phyloP scores from a whole-genome alignment of 441 rosid species.

The Euphorbia schlechtendalii region DNA sequence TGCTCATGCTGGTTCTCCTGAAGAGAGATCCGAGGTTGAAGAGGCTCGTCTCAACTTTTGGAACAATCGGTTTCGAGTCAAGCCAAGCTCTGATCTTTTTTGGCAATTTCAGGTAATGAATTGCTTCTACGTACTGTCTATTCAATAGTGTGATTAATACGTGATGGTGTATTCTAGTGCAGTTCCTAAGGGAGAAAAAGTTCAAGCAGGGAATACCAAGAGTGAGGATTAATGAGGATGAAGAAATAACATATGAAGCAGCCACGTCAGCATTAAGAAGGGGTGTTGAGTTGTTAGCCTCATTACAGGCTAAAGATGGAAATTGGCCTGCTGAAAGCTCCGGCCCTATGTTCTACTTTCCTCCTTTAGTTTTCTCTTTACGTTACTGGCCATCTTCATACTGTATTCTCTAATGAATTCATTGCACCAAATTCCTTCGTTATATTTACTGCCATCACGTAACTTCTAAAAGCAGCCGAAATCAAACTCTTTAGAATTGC shows the following conservation, averaged over 20 bases:
- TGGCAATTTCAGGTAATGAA: constrained; percentile 39
- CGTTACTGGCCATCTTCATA: constrained; percentile 45
- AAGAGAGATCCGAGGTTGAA: constrained; percentile 33
- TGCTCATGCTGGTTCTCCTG: constrained; percentile 27
- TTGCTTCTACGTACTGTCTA: too few species aligned
- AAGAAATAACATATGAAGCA: constrained; percentile 26
- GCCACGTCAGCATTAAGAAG: constrained; percentile 33
- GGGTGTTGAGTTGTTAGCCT: not conserved
- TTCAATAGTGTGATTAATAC: too few species aligned
- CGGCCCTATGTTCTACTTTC: constrained; percentile 38
- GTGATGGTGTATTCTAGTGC: not conserved
- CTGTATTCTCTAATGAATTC: constrained; percentile 30
- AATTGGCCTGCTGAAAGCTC: constrained; percentile 65
- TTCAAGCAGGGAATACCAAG: constrained; percentile 15
- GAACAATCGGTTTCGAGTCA: constrained; percentile 26
- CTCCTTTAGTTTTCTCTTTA: constrained; percentile 43
- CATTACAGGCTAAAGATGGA: not conserved
- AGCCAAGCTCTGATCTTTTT: constrained; percentile 38
- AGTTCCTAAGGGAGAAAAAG: constrained; percentile 19
- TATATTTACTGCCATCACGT: constrained; percentile 55
- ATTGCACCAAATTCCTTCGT: constrained; percentile 44
- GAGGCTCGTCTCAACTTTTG: constrained; percentile 34
- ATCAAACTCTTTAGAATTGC: too few species aligned
- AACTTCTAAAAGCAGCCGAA: too few species aligned
- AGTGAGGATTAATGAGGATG: constrained; percentile 11